phyloP scores from a whole-genome alignment of 2,329 filamentous ascomycete genomes.

The Clarireedia hainanense region DNA sequence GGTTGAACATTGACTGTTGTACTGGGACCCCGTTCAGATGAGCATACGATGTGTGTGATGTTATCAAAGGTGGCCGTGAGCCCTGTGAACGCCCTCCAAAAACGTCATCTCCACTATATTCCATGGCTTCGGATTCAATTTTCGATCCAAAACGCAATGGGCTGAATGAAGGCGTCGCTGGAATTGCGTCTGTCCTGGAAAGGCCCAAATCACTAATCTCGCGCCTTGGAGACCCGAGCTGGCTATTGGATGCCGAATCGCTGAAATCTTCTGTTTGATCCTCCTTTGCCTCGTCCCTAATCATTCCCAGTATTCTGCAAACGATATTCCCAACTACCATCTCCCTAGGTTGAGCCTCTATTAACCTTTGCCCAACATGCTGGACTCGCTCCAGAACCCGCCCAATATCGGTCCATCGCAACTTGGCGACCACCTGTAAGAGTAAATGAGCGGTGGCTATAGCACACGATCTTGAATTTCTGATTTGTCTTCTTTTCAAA shows the following conservation, averaged over 20 bases:
- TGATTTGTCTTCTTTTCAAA: conserved; percentile 84
- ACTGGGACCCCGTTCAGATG: conserved; percentile 42
- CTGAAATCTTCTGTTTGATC: conserved; percentile 53
- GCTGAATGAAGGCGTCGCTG: conserved; percentile 16
- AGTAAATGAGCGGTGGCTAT: conserved; percentile 86
- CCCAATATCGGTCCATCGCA: conserved; percentile 68
- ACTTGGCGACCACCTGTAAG: conserved; percentile 74
- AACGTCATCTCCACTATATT: conserved; percentile 19
- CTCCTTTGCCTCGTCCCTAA: conserved; percentile 84
- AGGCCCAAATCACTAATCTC: conserved; percentile 15
- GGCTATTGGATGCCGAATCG: conserved; percentile 26
- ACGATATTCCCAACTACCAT: conserved; percentile 93
- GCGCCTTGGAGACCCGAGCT: conserved; percentile 23
- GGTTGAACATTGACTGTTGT: conserved; percentile 73
- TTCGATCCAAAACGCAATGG: conserved; percentile 24
- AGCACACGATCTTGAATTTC: conserved; percentile 79
- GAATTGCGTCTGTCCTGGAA: conserved; percentile 8
- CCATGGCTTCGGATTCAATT: conserved; percentile 21
- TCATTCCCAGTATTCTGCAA: conserved; percentile 78
- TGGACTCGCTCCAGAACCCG: conserved; percentile 75
- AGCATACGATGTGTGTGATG: conserved; percentile 56
- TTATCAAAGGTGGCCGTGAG: conserved; percentile 52
- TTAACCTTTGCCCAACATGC: conserved; percentile 67
- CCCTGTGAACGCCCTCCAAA: conserved; percentile 17
- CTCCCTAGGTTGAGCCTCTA: conserved; percentile 76